phyloP scores from a whole-genome alignment of 1,284 basidiomycete genomes.

The Leccinum brunneo-olivaceum region DNA sequence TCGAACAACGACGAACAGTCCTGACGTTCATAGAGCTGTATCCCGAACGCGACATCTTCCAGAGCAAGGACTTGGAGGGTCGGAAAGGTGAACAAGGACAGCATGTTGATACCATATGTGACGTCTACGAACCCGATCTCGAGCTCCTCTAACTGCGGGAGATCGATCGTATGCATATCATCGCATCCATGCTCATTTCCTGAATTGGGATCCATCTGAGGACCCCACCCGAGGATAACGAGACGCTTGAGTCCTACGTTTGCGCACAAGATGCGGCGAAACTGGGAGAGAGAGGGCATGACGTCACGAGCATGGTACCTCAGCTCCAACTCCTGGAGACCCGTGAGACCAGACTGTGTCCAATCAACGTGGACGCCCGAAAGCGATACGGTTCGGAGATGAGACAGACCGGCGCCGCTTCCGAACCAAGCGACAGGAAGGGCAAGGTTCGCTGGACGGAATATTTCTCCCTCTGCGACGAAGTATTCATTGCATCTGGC shows the following conservation, averaged over 20 bases:
- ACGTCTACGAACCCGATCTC: conserved; percentile 44
- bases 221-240: conserved; percentile 46
- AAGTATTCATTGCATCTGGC: conserved; percentile 52
- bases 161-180: conserved; percentile 18
- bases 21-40: conserved; percentile 12
- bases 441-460: conserved; percentile 36
- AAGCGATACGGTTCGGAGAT: conserved; percentile 37
- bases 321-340: conserved; percentile 41
- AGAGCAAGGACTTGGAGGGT: conserved; percentile 33
- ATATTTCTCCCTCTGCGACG: conserved; percentile 35
- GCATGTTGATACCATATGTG: conserved; percentile 35
- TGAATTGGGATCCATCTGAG: conserved; percentile 23
- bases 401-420: conserved; percentile 22
- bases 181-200: neutral
- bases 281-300: conserved; percentile 41
- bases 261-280: conserved; percentile 34
- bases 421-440: conserved; percentile 39
- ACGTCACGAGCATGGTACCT: conserved; percentile 48
- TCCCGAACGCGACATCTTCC: conserved; percentile 39
- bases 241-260: conserved; percentile 37
- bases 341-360: conserved; percentile 32
- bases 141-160: conserved; percentile 34
- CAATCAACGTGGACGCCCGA: conserved; percentile 51
- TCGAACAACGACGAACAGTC: conserved; percentile 17
- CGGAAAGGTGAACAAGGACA: conserved; percentile 40